Conservation (phyloP, 805 yeast species). For the Zygoascus ofunaensis region DNA sequence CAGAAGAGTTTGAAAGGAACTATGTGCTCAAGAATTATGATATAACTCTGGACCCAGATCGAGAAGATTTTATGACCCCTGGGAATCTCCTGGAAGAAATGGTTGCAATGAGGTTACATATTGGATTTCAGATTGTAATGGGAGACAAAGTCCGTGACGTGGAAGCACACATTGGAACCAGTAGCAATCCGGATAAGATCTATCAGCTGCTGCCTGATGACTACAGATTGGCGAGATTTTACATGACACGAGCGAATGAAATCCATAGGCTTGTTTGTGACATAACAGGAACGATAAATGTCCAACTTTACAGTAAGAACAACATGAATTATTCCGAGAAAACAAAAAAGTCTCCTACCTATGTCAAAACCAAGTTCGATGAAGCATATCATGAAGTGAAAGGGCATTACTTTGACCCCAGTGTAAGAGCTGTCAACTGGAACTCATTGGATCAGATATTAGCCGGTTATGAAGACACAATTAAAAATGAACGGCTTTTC, state of each 20-base stretch:
- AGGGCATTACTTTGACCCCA: constrained; percentile 44
- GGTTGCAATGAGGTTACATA: constrained; percentile 69
- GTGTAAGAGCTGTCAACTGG: constrained; percentile 57
- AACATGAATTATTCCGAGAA: constrained; percentile 7
- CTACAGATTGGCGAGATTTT: constrained; percentile 53
- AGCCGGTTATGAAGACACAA: constrained; percentile 82
- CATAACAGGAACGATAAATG: constrained; percentile 60
- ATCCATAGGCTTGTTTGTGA: constrained; percentile 78
- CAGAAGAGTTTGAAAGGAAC: constrained; percentile 56
- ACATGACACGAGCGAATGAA: constrained; percentile 69
- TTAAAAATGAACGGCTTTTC: constrained; percentile 31
- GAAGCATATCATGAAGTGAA: constrained; percentile 49
- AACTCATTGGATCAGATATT: constrained; percentile 79
- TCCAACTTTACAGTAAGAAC: constrained; percentile 56
- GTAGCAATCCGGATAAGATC: constrained; percentile 46
- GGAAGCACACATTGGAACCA: constrained; percentile 51
- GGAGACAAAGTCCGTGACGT: constrained; percentile 59
- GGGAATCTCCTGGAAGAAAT: constrained; percentile 71
- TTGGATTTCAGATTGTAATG: constrained; percentile 86
- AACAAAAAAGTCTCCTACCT: constrained; percentile 38
- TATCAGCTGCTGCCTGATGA: constrained; percentile 42
- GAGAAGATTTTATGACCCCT: constrained; percentile 42
- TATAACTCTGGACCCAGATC: constrained; percentile 53
- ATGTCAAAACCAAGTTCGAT: constrained; percentile 73
- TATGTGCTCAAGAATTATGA: constrained; percentile 81